Conservation (phyloP, 2,329 filamentous ascomycete species). For the Cytospora chrysosperma region DNA sequence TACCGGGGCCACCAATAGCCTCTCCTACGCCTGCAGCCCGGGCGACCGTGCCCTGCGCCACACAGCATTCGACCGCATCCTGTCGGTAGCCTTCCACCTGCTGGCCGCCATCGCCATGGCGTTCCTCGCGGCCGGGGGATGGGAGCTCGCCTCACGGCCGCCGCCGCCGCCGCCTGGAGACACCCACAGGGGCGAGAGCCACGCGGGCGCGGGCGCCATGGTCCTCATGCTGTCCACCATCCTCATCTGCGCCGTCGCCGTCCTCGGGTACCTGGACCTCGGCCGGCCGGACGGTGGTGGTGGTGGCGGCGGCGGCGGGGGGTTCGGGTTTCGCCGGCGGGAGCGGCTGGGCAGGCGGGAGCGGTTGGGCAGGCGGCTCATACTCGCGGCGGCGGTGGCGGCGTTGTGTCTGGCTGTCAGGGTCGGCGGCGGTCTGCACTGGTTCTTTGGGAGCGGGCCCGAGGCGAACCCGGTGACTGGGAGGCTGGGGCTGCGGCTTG, state of each 20-base stretch:
- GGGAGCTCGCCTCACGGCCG: constrained; percentile 19
- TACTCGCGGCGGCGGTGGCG: constrained; percentile 27
- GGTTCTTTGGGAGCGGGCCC: constrained; percentile 27
- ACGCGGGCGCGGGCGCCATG: constrained; percentile 29
- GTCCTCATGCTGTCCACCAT: constrained; percentile 29
- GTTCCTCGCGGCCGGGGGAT: constrained; percentile 29
- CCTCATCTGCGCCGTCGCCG: constrained; percentile 21
- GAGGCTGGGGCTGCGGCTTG: constrained; percentile 26
- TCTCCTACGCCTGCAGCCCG: constrained; percentile 6
- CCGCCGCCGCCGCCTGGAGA: not conserved
- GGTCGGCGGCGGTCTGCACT: constrained; percentile 28
- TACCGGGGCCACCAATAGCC: not conserved
- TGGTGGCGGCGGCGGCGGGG: too few relatives aligned
- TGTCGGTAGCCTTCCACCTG: constrained; percentile 28
- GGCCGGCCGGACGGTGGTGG: not conserved
- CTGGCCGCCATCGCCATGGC: constrained; percentile 29
- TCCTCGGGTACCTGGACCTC: constrained; percentile 11
- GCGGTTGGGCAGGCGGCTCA: constrained; percentile 20
- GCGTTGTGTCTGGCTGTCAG: constrained; percentile 30
- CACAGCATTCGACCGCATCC: constrained; percentile 9
- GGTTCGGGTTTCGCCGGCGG: too few relatives aligned
- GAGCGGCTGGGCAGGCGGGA: not conserved
- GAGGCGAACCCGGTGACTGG: constrained; percentile 28
- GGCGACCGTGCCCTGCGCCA: not conserved
- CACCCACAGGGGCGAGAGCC: not conserved